Base-by-base conservation (phyloP, 1,284 basidiomycete genomes). In the Moesziomyces sp. region DNA sequence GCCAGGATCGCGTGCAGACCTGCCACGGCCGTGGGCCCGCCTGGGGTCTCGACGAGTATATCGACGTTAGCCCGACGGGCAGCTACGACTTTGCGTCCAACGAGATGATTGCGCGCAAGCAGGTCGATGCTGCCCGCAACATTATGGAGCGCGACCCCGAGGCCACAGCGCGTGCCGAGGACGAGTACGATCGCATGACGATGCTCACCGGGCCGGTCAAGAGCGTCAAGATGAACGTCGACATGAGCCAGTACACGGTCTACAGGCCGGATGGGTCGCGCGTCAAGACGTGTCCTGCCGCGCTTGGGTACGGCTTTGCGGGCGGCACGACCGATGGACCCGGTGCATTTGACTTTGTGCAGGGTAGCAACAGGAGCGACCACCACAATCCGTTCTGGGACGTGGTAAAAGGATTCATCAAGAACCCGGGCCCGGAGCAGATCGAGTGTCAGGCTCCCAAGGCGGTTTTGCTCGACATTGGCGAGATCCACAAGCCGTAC, bases 251-350 rank as follows among this genome's bases (percentile, higher is more conserved):
- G 88, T 88, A 91, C 74, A 86, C 87, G 1, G 92, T 93, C 82
- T 85, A 85, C 16, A 85, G 92, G 19, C 84, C 87, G 16, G 91
- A 92, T 75, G 91, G 91, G 28, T 90, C 89, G 11, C 86, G 83
- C 0, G 90, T 90, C 50, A 86, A 86, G 43, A 93, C 92, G 0
- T 93, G 92, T 81, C 91, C 92, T 10, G 87, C 91, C 61, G 92
- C 92, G 40, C 86, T 93, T 84, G 92, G 62, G 45, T 56, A 73
- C 21, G 62, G 66, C 30, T 69, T 63, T 48, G 62, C 51, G 2
- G 92, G 91, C 52, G 91, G 92, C 74, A 93, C 92, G 23, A 92
- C 91, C 88, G 91, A 78, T 62, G 92, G 92, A 0, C 92, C 92
- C 0, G 92, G 92, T 16, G 89, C 89, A 0, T 91, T 93, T 71